Evolutionary conservation across 169 alveolate species (phyloP).

Genomic region (Fabrea salina): DNA sequence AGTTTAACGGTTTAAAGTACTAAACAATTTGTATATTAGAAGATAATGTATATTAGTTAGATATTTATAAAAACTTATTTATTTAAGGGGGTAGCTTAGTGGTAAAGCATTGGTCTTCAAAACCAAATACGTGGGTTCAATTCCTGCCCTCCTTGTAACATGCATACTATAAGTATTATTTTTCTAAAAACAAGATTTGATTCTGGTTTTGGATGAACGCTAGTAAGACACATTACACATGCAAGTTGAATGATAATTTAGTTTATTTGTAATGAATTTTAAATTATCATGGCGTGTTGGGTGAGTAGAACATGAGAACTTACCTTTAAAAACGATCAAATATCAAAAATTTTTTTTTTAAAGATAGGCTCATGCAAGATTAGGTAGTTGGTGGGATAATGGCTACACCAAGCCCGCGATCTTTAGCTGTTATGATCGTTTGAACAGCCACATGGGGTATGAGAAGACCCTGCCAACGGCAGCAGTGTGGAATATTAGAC

Average conservation of each 20-base stretch:
- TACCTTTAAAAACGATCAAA: background rate
- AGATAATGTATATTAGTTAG: no score
- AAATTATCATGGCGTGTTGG: conserved; percentile 31
- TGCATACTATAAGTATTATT: background rate
- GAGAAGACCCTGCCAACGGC: conserved; percentile 44
- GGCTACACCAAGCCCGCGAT: conserved; percentile 31
- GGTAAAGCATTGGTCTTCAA: no score
- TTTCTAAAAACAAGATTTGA: conserved; percentile 29
- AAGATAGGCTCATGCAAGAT: conserved; percentile 30
- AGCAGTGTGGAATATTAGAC: conserved; percentile 63
- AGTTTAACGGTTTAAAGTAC: no score
- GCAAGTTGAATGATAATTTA: no score
- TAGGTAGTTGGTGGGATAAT: conserved; percentile 44
- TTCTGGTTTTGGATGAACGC: conserved; percentile 47
- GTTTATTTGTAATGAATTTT: no score
- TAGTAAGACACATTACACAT: conserved; percentile 35
- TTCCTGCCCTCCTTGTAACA: no score
- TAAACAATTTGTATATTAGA: no score
- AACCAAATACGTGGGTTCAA: no score
- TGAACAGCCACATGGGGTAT: conserved; percentile 43
- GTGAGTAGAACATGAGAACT: conserved; percentile 28
- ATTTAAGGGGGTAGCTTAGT: no score
- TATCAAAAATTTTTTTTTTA: background rate
- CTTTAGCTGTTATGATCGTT: conserved; percentile 36
- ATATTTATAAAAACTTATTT: no score